These are phyloP conservation scores for Schizochytrium sp. DNA, from an alignment of 108 stramenopile species.

Conservation along the genomic window DNA sequence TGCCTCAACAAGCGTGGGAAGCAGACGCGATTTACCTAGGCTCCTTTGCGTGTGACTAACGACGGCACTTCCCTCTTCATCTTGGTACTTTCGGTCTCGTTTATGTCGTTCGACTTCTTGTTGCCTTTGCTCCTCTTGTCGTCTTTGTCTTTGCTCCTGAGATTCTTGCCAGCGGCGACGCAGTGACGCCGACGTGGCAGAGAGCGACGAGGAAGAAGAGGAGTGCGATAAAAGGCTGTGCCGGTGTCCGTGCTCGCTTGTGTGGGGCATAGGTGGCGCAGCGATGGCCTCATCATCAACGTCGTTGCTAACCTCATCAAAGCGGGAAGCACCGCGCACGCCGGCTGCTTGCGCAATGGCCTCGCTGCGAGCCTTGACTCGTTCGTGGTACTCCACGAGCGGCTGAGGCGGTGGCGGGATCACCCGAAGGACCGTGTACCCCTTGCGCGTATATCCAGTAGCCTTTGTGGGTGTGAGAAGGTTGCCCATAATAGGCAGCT, in stretches of 20 bases:
- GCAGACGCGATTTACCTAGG: not conserved
- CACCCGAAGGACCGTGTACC: conserved; percentile 10
- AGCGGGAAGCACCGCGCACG: not conserved
- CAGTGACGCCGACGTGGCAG: no score
- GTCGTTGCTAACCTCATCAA: not conserved
- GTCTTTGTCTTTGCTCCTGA: no score
- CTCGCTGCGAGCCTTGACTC: not conserved
- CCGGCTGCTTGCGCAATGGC: not conserved
- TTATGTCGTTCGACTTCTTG: no score
- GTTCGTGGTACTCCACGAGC: not conserved
- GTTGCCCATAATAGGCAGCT: not conserved
- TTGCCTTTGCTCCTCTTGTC: no score
- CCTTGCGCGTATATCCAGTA: conserved; percentile 10
- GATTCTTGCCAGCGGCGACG: no score
- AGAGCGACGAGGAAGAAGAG: no score
- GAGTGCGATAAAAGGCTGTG: no score
- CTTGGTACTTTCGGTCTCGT: no score
- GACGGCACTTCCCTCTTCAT: no score
- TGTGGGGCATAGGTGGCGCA: no score
- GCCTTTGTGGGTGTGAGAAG: not conserved
- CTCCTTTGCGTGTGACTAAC: not conserved
- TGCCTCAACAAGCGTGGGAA: not conserved
- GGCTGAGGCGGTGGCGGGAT: not conserved
- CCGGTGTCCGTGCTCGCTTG: no score
- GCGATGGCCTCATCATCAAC: no score